A percentile compares a stretch with the other conserved stretches of the same genome.
Evolutionary conservation across 257 asterid species (phyloP).

Genomic region (Voacanga thouarsii): DNA sequence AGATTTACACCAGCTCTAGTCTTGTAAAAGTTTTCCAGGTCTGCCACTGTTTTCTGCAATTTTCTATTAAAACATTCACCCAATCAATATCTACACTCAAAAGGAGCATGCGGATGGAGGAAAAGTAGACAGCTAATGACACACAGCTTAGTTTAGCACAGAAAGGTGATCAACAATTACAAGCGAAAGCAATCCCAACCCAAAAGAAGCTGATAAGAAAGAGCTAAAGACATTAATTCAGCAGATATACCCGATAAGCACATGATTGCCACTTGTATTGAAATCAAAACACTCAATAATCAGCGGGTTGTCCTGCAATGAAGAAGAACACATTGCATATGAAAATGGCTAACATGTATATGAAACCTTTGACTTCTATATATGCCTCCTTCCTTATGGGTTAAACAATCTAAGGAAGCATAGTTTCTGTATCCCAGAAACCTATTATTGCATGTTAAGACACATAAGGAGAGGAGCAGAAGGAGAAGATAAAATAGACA

Average conservation of each 20-base stretch:
- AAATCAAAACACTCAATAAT: slow-evolving; percentile 82
- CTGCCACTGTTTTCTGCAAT: slow-evolving; percentile 60
- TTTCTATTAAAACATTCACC: slow-evolving; percentile 39
- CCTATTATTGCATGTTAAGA: background rate
- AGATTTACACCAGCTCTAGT: slow-evolving; percentile 54
- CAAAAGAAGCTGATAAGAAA: background rate
- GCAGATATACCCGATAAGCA: slow-evolving; percentile 62
- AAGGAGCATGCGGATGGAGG: background rate
- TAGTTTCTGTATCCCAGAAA: background rate
- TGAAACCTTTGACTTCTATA: background rate
- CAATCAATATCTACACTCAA: background rate
- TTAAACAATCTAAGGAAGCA: background rate
- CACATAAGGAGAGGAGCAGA: background rate
- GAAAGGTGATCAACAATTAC: background rate
- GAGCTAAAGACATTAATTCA: background rate
- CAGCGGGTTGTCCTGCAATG: slow-evolving; percentile 70
- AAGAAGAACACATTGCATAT: background rate
- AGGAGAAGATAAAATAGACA: background rate
- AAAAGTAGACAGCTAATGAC: background rate
- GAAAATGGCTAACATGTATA: background rate
- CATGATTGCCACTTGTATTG: slow-evolving; percentile 62
- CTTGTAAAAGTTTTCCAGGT: slow-evolving; percentile 53
- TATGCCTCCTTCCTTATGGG: background rate
- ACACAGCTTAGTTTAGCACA: background rate
- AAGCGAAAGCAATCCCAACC: background rate